Percentiles rank a stretch among this genome's conserved stretches.
phyloP scores from a whole-genome alignment of 2,329 filamentous ascomycete species.

The Nannizziopsis barbatae region DNA sequence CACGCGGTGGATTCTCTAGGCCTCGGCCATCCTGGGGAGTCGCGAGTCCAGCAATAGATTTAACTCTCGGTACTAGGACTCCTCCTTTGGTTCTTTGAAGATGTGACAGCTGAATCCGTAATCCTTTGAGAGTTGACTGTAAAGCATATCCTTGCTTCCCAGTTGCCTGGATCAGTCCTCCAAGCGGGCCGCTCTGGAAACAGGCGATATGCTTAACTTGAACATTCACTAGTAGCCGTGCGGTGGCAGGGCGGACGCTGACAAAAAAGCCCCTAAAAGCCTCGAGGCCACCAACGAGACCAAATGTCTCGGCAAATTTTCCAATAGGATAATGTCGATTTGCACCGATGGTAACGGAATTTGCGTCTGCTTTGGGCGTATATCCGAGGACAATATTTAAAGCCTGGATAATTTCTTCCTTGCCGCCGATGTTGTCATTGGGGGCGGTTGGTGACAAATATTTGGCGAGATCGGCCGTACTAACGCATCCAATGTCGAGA shows the following conservation, averaged over 20 bases:
- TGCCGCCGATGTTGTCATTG: constrained; percentile 31
- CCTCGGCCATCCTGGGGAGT: constrained; percentile 27
- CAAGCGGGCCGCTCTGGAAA: constrained; percentile 40
- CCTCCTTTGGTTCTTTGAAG: constrained; percentile 27
- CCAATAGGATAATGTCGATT: constrained; percentile 44
- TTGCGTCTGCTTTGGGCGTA: constrained; percentile 32
- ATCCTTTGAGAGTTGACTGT: constrained; percentile 29
- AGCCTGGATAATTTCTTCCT: constrained; percentile 44
- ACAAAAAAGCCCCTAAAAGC: constrained; percentile 52
- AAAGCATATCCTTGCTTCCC: constrained; percentile 12
- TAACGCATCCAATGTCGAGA: constrained; percentile 26
- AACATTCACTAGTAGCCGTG: constrained; percentile 50
- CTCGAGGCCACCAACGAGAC: constrained; percentile 43
- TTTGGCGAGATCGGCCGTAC: constrained; percentile 34
- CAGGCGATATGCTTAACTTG: constrained; percentile 52
- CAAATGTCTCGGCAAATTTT: constrained; percentile 22
- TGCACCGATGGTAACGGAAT: constrained; percentile 39
- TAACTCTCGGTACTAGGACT: constrained; percentile 28
- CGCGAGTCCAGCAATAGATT: constrained; percentile 41
- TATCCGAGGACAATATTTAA: constrained; percentile 49
- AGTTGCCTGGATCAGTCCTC: constrained; percentile 26
- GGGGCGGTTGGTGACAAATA: constrained; percentile 32
- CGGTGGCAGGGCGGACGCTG: constrained; percentile 49
- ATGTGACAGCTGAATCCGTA: constrained; percentile 36
- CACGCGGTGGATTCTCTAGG: constrained; percentile 28